Evolutionary conservation across 441 rosid species (phyloP), one percentile per base, ranked within the genome.

Genomic region (Syzygium syzygioides): DNA sequence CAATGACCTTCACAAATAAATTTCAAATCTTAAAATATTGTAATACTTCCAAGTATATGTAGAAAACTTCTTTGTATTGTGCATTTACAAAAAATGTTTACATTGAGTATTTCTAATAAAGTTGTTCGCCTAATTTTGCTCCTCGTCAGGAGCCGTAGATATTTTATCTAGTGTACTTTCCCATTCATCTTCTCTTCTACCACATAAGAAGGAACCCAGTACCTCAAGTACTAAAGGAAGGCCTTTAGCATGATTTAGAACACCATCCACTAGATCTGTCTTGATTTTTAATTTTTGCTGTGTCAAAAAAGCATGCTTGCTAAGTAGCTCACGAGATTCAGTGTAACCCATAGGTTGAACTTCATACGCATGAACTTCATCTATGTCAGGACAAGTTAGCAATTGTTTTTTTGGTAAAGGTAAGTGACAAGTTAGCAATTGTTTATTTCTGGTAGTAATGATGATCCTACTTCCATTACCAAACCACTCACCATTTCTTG

Each of bases 331-430:
- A 19, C 0, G 2, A 68, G 79, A 48, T 34, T 68, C 26, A 9
- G 0, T 4, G 26, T 4, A 1, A 19, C 4, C 0, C 0, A 68
- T n/a, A n/a, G n/a, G 7, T 19, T 26, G 7, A 9, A 34, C 48
- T 19, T 9, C 14, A 10, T 68, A 18, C 6, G 34, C 26, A 68
- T 5, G 26, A 68, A 32, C 25, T 32, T 32, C 13, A 66, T 68
- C 26, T 9, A 68, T 34, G 4, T 14, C 7, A 6, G 0, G 2
- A 66, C 0, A 32, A 34, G 26, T 18, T 34, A 68, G 26, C 7
- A 68, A 32, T 2, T 68, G 79, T 4, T 5, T 34, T n/a, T n/a
- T n/a, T n/a, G n/a, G n/a, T n/a, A n/a, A n/a, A n/a, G n/a, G n/a
- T n/a, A n/a, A n/a, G n/a, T n/a, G 2, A 66, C 0, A 32, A 34